Base-by-base conservation (phyloP, 2,329 filamentous ascomycete genomes). In the Fusarium sp. region DNA sequence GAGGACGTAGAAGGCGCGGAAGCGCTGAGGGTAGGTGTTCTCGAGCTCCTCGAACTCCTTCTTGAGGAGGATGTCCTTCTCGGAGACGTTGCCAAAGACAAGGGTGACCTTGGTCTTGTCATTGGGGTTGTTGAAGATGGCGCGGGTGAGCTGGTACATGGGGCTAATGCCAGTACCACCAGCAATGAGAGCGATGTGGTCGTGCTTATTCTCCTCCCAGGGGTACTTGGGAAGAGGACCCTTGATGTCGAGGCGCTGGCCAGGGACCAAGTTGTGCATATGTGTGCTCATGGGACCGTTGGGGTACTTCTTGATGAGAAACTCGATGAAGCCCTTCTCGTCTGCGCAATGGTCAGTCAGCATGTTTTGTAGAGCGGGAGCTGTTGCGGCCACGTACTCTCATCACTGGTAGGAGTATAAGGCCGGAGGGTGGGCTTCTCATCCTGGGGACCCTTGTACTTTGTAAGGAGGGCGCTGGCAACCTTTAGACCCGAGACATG, bases 21-120 rank as follows among this genome's bases (percentile, higher is more conserved):
- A 98, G 65, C 93, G 90, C 78, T 93, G 91, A 15, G 95, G 95
- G 81, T 93, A 96, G 45, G 90, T 93, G 83, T 97, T 97, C 83
- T 98, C 95, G 54, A 99, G 85, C 61, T 93, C 81, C 55, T 90
- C 83, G 51, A 94, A 86, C 80, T 99, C 92, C 70, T 86, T 84
- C 84, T 92, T 94, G 70, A 99, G 80, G 46, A 99, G 83, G 61
- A 99, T 97, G 73, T 99, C 95, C 65, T 94, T 86, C 80, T 98
- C 92, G 23, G 80, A 82, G 57, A 97, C 79, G 80, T 98, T 99
- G 68, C 92, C 95, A 73, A 94, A 97, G 33, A 99, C 85, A 29
- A 99, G 87, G 6, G 94, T 98, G 37, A 99, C 93, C 83, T 97
- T 96, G 70, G 95, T 99, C 86, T 95, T 93, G 81, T 99, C 95